Conservation (phyloP, 371 early-diverging fungal genomes). For the Apophysomyces trapeziformis region DNA sequence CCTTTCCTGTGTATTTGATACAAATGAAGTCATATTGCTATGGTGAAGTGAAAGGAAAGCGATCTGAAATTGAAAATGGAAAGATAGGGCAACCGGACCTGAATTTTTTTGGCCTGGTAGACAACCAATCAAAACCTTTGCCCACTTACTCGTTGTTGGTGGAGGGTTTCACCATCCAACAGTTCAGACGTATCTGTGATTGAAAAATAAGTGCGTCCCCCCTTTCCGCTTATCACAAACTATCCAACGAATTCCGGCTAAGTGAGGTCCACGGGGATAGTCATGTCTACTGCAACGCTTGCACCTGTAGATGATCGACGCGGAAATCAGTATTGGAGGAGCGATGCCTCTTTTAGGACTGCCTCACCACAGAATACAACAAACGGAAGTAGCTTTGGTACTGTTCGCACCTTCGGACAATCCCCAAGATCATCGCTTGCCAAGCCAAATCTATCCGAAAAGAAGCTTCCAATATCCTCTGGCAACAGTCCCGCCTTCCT, state of each 20-base stretch:
- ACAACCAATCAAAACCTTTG: no score
- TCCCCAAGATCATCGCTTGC: slow-evolving; percentile 2
- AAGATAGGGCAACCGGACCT: no score
- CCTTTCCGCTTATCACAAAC: not conserved
- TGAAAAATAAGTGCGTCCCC: no score
- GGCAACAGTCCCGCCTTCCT: not conserved
- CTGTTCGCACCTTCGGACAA: slow-evolving; percentile 4
- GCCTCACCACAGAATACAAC: not conserved
- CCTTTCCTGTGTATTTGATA: no score
- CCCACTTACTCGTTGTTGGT: no score
- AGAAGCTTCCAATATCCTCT: not conserved
- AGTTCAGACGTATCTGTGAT: no score
- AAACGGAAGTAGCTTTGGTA: slow-evolving; percentile 3
- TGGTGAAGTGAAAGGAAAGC: no score
- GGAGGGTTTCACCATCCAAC: no score
- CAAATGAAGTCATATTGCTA: no score
- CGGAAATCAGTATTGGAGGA: not conserved
- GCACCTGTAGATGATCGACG: slow-evolving; percentile 4
- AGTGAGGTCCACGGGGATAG: not conserved
- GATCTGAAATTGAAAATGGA: no score
- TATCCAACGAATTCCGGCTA: not conserved
- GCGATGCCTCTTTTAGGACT: not conserved
- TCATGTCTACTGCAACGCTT: slow-evolving; percentile 10
- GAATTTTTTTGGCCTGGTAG: no score
- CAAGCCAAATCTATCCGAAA: not conserved